phyloP scores from a whole-genome alignment of 73 alveolate genomes.

The Paramecium pentaurelia region DNA sequence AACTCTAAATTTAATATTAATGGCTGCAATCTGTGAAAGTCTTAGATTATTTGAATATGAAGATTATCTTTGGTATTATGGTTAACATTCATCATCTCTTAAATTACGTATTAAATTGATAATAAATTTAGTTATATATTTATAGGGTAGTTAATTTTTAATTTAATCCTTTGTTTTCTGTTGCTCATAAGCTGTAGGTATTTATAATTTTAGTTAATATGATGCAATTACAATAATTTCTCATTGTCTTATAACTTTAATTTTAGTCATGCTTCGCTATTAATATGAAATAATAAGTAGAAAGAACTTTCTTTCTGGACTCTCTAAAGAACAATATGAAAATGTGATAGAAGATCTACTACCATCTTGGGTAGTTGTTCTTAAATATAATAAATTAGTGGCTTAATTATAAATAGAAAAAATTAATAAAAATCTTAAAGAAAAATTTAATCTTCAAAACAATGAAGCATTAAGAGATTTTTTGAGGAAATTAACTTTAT shows the following conservation, averaged over 20 bases:
- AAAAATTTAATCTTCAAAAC: not conserved
- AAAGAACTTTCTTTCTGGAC: not conserved
- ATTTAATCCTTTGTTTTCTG: not conserved
- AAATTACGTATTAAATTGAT: not conserved
- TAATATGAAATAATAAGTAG: not conserved
- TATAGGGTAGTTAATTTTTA: not conserved
- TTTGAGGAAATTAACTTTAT: not conserved
- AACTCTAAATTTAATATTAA: not conserved
- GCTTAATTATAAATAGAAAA: constrained; percentile 2
- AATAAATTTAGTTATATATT: not conserved
- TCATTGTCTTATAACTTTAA: not conserved
- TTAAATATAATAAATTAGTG: not conserved
- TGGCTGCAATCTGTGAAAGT: not conserved
- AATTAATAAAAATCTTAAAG: not conserved
- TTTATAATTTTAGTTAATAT: not conserved
- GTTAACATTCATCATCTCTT: not conserved
- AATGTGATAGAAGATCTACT: not conserved
- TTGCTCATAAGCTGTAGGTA: not conserved
- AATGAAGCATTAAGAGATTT: constrained; percentile 2
- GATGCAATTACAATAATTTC: not conserved
- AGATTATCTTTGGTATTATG: not conserved
- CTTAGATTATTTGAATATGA: not conserved
- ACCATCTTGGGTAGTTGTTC: constrained; percentile 28
- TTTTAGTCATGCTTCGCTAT: not conserved
- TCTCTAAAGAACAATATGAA: not conserved